phyloP scores from a whole-genome alignment of 108 stramenopile genomes.

The Nannochloropsis salina region DNA sequence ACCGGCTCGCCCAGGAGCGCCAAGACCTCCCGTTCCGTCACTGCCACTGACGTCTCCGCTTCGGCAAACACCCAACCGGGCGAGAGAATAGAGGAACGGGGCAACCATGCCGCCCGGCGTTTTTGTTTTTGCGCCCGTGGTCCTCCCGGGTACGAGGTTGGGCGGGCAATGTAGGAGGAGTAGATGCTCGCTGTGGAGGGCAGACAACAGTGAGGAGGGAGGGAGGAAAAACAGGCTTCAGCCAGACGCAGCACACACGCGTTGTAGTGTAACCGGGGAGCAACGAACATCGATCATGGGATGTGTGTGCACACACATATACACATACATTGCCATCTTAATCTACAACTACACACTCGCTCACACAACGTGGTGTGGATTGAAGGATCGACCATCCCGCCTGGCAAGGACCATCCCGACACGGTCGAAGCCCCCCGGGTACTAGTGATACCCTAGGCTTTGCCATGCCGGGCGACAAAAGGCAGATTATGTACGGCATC shows the following conservation, averaged over 20 bases:
- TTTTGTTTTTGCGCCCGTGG: constrained; percentile 23
- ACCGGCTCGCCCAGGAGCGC: constrained; percentile 25
- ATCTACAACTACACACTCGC: too few relatives aligned
- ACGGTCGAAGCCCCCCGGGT: too few relatives aligned
- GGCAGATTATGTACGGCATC: neutral
- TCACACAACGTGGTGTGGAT: too few relatives aligned
- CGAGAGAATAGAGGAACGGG: constrained; percentile 26
- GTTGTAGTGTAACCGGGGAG: too few relatives aligned
- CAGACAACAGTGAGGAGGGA: neutral
- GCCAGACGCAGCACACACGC: too few relatives aligned
- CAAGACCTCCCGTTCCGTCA: constrained; percentile 26
- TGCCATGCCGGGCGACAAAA: neutral
- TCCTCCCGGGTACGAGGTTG: constrained; percentile 33
- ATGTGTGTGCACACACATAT: too few relatives aligned
- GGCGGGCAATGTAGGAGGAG: neutral
- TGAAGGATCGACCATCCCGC: too few relatives aligned
- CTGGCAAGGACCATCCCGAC: too few relatives aligned
- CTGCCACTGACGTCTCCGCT: constrained; percentile 44
- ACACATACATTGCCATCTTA: too few relatives aligned
- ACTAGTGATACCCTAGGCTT: too few relatives aligned
- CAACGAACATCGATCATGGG: too few relatives aligned
- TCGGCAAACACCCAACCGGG: constrained; percentile 40
- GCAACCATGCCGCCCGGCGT: constrained; percentile 40
- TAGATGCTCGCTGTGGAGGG: neutral
- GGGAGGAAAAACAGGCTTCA: neutral